A percentile compares a stretch with the other conserved stretches of the same genome.
Evolutionary conservation across 371 early-diverging fungal species (phyloP).

Genomic region (Lichtheimia ramosa): DNA sequence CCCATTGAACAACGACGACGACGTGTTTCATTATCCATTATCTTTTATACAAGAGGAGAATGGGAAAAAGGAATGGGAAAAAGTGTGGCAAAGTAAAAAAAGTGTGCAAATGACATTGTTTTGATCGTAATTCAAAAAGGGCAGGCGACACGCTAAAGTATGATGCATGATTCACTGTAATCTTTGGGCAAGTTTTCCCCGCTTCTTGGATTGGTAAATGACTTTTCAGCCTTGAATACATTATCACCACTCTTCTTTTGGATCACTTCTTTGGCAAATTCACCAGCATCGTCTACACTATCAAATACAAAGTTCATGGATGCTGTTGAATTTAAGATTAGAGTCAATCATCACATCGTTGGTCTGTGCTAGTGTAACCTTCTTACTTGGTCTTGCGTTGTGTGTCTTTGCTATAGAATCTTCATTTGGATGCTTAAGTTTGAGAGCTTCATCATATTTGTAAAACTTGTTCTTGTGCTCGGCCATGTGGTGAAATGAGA

Average conservation of each 20-base stretch:
- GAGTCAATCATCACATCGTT: neutral
- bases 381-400: slow-evolving; percentile 10
- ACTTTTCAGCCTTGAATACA: slow-evolving; percentile 13
- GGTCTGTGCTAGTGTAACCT: neutral
- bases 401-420: slow-evolving; percentile 7
- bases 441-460: slow-evolving; percentile 8
- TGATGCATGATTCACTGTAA: slow-evolving; percentile 20
- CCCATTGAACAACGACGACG: no score
- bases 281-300: slow-evolving; percentile 11
- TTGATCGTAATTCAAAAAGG: slow-evolving; percentile 3
- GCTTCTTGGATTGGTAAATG: slow-evolving; percentile 16
- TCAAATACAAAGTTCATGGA: slow-evolving; percentile 16
- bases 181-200: slow-evolving; percentile 11
- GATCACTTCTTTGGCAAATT: slow-evolving; percentile 10
- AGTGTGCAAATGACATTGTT: slow-evolving; percentile 1
- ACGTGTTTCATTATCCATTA: no score
- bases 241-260: neutral
- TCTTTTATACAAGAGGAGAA: neutral
- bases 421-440: slow-evolving; percentile 6
- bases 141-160: slow-evolving; percentile 7
- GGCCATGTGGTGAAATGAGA: slow-evolving; percentile 2
- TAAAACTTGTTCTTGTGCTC: slow-evolving; percentile 6
- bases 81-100: neutral
- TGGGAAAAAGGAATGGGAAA: neutral
- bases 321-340: neutral